Base-by-base conservation (phyloP, 2,329 filamentous ascomycete genomes). In the Alternaria ventricosa region DNA sequence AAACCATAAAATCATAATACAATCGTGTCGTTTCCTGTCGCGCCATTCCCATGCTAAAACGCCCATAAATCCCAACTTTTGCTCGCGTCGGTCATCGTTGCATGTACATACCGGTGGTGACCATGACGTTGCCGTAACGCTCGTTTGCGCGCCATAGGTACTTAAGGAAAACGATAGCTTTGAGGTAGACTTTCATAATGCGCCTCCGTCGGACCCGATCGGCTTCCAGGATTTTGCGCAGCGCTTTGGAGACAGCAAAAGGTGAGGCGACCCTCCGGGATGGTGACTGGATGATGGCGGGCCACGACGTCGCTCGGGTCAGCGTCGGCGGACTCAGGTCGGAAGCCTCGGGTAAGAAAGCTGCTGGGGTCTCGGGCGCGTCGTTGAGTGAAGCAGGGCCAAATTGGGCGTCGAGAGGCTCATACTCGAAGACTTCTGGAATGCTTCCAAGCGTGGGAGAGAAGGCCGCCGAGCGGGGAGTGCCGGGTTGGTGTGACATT, bases 401-500 rank as follows among this genome's bases (percentile, higher is more conserved):
- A 11, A 46, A 46, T n/a, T 49, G 58, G 6, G 44, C 51, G 9
- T 64, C 67, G n/a, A 69, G 67, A 10, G 63, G 28, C 28, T 73
- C 71, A n/a, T 72, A 66, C 57, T 74, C 71, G 55, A 69, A 68
- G 43, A 71, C 71, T 56, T 74, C 71, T 44, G 65, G 66, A 47
- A 74, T 74, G 63, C 71, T 71, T 18, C 67, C 68, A 22, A 74
- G 65, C n/a, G 71, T 74, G 10, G 71, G 71, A n/a, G 71, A 64
- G 22, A 72, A 73, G 18, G 64, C 57, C 11, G 67, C 60, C 25
- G 70, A 69, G 27, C 70, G 65, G 10, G 71, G 67, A n/a, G 60
- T 63, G n/a, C 62, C 64, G 12, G 47, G 50, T 23, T 55, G 60
- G 13, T 62, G 61, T 15, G 71, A 67, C 71, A 74, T 74, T 10